Base-by-base conservation (phyloP, 306 rosid species). In the Malus asiatica region DNA sequence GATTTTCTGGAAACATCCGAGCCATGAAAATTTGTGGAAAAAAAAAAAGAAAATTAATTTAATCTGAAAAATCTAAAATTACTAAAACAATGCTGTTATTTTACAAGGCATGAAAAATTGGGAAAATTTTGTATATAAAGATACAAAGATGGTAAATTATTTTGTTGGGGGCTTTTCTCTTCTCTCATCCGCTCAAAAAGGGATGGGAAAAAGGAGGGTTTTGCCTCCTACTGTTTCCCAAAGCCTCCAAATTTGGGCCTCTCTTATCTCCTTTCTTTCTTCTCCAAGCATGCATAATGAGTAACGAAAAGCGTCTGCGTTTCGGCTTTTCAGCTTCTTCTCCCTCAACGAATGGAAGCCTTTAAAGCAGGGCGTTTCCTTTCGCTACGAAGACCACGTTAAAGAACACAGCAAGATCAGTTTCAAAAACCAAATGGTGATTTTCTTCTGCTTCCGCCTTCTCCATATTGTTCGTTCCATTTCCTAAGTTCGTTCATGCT, bases 381-480 rank as follows among this genome's bases (percentile, higher is more conserved):
- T 13, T 14, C 13, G 1, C 62, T 20, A 13, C 29, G 14, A 70
- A 30, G 59, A 80, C 25, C 48, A 75, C 10, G 51, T 30, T 42
- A 25, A 64, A 2, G 38, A 40, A 38, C 66, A 27, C 13, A 8
- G 23, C 15, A 63, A 71, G 23, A 51, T 77, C 25, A 66, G 66
- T 76, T 79, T 68, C 92, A 87, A 45, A 95, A 95, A 68, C 99
- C 99, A 29, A 95, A 89, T n/a, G 97, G 95, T 46, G 99, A 85
- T 80, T 89, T 95, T 61, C 86, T 82, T 88, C 99, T 84, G 79
- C 89, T 95, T 62, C 99, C 99, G 6, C 93, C 97, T 84, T 95
- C 99, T 8, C 99, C 99, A 4, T 95, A 95, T 87, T 90, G 93
- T 72, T 95, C 99, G 59, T 92, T 95, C 99, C 99, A 95, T 79